Conservation (phyloP, 2,329 filamentous ascomycete species). For the Aspergillus chevalieri region DNA sequence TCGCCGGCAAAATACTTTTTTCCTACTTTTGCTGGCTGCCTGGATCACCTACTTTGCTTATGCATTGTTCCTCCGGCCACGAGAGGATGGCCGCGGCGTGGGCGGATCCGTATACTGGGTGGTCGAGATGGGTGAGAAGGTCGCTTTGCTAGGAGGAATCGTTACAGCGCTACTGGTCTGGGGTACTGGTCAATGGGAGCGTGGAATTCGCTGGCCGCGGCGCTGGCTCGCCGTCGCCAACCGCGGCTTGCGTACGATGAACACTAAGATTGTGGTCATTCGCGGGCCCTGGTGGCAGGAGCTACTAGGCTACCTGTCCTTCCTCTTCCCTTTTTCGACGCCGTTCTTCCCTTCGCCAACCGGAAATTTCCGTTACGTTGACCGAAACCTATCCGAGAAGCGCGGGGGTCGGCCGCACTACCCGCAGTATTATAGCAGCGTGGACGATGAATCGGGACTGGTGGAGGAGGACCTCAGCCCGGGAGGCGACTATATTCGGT, state of each 20-base stretch:
- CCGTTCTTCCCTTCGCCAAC: conserved; percentile 57
- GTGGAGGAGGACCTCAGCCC: conserved; percentile 86
- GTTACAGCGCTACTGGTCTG: conserved; percentile 83
- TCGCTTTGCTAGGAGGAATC: conserved; percentile 84
- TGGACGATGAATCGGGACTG: conserved; percentile 56
- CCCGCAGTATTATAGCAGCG: conserved; percentile 47
- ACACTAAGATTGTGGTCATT: conserved; percentile 90
- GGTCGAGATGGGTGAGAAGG: conserved; percentile 80
- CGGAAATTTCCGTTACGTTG: conserved; percentile 72
- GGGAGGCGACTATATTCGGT: conserved; percentile 85
- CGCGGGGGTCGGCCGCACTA: conserved; percentile 30
- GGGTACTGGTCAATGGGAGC: conserved; percentile 94
- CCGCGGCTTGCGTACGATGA: conserved; percentile 82
- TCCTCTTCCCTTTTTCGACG: conserved; percentile 69
- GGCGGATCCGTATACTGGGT: conserved; percentile 96
- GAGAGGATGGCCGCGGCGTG: conserved; percentile 84
- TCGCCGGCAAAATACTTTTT: conserved; percentile 87
- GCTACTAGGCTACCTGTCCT: conserved; percentile 63
- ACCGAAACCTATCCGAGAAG: conserved; percentile 46
- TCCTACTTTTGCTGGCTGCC: conserved; percentile 67
- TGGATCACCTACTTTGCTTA: conserved; percentile 87
- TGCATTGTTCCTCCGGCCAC: conserved; percentile 87
- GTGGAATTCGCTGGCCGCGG: conserved; percentile 87
- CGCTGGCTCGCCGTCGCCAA: conserved; percentile 88
- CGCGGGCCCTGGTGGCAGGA: conserved; percentile 78